Evolutionary conservation across 768 basidiomycete species (phyloP), one percentile per base, ranked within the genome.

Genomic region (Brasilioporus rufonigricans): DNA sequence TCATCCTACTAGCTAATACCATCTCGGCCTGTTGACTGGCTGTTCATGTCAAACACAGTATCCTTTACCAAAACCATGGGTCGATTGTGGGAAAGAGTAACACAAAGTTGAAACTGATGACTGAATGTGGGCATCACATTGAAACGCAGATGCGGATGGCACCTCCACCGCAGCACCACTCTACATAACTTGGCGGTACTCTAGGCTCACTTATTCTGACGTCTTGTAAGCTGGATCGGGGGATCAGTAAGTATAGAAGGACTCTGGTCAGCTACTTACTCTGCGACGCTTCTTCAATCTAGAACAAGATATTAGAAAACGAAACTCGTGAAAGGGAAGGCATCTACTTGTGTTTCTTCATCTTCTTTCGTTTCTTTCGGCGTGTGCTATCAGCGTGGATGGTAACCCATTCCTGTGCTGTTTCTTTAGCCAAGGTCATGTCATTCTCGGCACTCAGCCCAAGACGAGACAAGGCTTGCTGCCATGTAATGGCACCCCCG

Each of bases 281-380:
- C 85, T 89, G 81, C 93, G 80, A 62, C 91, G 84, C 79, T 95
- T 95, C 84, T 86, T 91, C 65, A 91, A 80, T 77, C 91, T 93
- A 58, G 7, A 59, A 46, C 40, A 16, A 21, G 21, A 41, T 6
- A 33, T 66, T 26, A 66, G 43, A 55, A 52, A 48, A 14, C 4
- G 41, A 44, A 50, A 53, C 53, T 19, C 16, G 36, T 47, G 33
- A 54, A n/a, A 50, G 41, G 40, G 9, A 50, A 24, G 26, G 26
- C 4, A 79, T 89, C 72, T 66, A 93, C 92, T 95, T 95, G 72
- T 96, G 93, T 75, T 94, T 96, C 81, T 88, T 92, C 86, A 96
- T 96, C 85, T 95, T 96, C 84, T 85, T 89, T 78, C 84, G 78
- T 62, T 84, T 80, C 79, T 93, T 93, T 71, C 91, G 82, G 77